Conservation (phyloP, 192 early-diverging fungal species). For the Coemansia sp. region DNA sequence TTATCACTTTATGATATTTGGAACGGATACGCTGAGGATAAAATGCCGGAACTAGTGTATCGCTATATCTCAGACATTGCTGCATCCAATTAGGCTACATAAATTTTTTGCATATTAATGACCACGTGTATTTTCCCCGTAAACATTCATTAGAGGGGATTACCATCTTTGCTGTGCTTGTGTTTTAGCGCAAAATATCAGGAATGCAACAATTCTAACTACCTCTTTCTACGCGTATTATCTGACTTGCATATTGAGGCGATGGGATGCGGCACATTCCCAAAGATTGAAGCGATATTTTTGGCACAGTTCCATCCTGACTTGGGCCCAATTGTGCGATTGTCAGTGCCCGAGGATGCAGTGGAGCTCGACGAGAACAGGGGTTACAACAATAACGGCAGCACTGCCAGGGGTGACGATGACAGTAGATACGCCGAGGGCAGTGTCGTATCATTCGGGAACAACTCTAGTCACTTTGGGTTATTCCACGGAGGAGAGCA, state of each 20-base stretch:
- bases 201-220: not conserved
- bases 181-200: not conserved
- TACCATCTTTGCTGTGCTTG: not conserved
- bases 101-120: not conserved
- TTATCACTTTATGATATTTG: constrained; percentile 70
- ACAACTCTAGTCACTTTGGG: not conserved
- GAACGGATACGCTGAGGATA: constrained; percentile 65
- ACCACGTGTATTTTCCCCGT: constrained; percentile 8
- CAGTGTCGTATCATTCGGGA: not conserved
- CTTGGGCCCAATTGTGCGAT: constrained; percentile 42
- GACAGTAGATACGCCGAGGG: not conserved
- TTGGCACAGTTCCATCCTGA: constrained; percentile 49
- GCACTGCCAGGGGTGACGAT: not conserved
- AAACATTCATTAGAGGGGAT: not conserved
- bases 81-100: constrained; percentile 15
- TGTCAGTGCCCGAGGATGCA: constrained; percentile 46
- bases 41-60: constrained; percentile 47
- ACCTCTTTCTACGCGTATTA: not conserved
- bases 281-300: constrained; percentile 47
- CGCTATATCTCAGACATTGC: constrained; percentile 46
- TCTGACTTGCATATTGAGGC: not conserved
- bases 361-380: constrained; percentile 32
- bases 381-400: constrained; percentile 11
- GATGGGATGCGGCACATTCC: constrained; percentile 22
- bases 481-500: constrained; percentile 7